Base-by-base conservation (phyloP, 2,329 filamentous ascomycete genomes). In the Pseudogymnoascus sp. region DNA sequence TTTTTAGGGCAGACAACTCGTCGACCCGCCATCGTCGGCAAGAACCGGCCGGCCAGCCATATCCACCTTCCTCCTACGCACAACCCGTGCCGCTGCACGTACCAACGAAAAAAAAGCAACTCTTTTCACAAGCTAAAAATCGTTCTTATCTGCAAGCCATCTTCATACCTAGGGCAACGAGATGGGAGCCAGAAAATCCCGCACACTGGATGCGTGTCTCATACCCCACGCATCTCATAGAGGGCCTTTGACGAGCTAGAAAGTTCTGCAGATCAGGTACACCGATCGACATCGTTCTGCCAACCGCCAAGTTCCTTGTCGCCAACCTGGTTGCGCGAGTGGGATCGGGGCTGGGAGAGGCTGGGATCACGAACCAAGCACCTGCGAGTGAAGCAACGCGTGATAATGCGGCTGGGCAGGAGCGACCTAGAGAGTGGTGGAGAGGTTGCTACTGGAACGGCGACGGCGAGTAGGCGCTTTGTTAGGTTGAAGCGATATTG, bases 221-320 rank as follows among this genome's bases (percentile, higher is more conserved):
- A 33, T 29, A 55, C 45, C 45, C 27, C 45, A 55, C 45, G 45
- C 29, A 27, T 55, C 33, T 55, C n/a, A 55, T 29, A 33, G 8
- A 18, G 45, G 8, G 9, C 9, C 45, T 12, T 33, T 29, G 6
- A 55, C n/a, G 27, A 18, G 27, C 45, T 55, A 55, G 45, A 55
- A 55, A 55, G 45, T 55, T 55, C 45, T 33, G 45, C 9, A 55
- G 45, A 55, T 55, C 45, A 55, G 45, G 45, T 33, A 55, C 45
- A 55, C 45, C 45, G 45, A 55, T 55, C 45, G n/a, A 5, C 45
- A 8, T 4, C n/a, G 27, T 52, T 27, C 45, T 52, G 45, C 25
- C 45, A 52, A 15, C 45, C 21, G 45, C n/a, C 45, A 52, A 18
- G 45, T 52, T 52, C 27, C 27, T 15, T 31, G 45, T 31, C 4